Percentiles rank a stretch among this genome's conserved stretches.
Evolutionary conservation across 1,284 basidiomycete genomes (phyloP).

Genomic region (Ganoderma multipileum): DNA sequence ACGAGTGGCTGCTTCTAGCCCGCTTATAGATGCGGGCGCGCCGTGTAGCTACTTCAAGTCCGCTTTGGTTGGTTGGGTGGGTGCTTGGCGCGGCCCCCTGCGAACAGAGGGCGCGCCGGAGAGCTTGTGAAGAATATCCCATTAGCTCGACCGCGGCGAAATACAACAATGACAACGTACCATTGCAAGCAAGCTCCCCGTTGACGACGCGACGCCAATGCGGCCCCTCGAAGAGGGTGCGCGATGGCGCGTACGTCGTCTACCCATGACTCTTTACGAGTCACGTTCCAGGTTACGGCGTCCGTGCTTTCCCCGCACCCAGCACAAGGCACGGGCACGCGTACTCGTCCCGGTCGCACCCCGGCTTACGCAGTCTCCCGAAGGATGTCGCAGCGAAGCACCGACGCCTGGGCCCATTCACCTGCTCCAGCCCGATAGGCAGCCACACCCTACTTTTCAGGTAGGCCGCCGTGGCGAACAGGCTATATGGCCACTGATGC

Average conservation of each 20-base stretch:
- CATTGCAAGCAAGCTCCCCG: background rate
- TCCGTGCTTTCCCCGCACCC: conserved; percentile 1
- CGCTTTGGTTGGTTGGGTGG: background rate
- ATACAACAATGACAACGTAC: background rate
- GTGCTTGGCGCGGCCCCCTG: background rate
- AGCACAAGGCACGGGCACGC: no score
- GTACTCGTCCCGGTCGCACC: no score
- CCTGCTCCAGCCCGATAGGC: no score
- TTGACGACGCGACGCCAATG: background rate
- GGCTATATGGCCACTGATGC: no score
- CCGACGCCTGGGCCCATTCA: no score
- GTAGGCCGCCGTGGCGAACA: no score
- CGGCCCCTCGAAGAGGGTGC: background rate
- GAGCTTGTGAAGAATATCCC: background rate
- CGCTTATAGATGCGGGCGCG: background rate
- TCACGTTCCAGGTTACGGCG: background rate
- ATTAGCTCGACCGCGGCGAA: background rate
- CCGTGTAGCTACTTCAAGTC: background rate
- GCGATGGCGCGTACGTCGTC: background rate
- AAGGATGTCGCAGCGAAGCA: no score
- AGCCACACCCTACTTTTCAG: no score
- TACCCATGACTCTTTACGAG: background rate
- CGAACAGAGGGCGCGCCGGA: background rate
- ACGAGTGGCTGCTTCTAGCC: background rate
- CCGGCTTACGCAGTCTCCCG: no score